Base-by-base conservation (phyloP, 2,329 filamentous ascomycete genomes). In the Xylaria multiplex region DNA sequence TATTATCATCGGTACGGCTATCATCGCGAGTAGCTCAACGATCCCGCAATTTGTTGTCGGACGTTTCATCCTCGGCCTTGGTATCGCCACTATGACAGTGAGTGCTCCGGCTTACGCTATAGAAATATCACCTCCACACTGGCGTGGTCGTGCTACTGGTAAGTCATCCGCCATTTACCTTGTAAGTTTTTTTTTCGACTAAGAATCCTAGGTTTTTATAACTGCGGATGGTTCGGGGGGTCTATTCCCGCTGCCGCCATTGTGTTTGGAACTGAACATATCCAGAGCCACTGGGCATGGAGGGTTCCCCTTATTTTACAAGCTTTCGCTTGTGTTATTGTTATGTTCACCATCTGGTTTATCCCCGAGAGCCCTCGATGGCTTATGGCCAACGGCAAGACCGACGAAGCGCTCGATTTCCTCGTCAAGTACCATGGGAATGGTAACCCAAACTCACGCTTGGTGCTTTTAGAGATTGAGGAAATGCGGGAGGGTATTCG, bases 181-280 rank as follows among this genome's bases (percentile, higher is more conserved):
- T 32, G 32, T 6, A 14, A 14, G 46, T 50, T 42, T 62, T 35
- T 35, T 22, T 27, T 57, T 70, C 37, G 67, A 22, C 5, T 24
- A n/a, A 42, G 32, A 22, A 19, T 59, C 6, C 9, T 40, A 75
- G 78, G 79, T 35, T 79, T 86, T 75, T 85, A 85, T 73, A 86
- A 86, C 76, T 84, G 82, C 62, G 83, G 83, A 60, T 85, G 82
- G 81, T 85, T 84, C 59, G 82, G 82, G 46, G 83, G 83, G 55
- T 78, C 80, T 48, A 85, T 85, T 46, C 82, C 83, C 3, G 83
- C 84, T 1, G 81, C 83, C 13, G 78, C 80, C 42, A 76, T 85
- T 42, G 83, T 82, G n/a, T 85, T 80, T 64, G 83, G 82, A 32
- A 79, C 76, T 72, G 81, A 81, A 68, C 77, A 73, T 45, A 83